A percentile compares a stretch with the other conserved stretches of the same genome.
phyloP scores from a whole-genome alignment of 495 filamentous ascomycete genomes.

The Penicillium desertorum region DNA sequence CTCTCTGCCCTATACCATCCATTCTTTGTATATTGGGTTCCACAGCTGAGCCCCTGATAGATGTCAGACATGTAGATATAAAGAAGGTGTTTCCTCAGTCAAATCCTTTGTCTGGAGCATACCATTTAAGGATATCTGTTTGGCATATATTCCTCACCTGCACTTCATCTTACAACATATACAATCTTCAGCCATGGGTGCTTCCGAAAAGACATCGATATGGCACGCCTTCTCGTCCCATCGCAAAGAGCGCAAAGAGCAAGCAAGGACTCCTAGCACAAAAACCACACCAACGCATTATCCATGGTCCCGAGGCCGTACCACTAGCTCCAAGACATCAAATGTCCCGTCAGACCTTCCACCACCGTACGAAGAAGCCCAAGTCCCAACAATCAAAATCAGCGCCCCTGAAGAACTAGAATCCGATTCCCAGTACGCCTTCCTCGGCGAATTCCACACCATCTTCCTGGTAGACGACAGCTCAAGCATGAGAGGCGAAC shows the following conservation, averaged over 20 bases:
- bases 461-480: constrained; percentile 94
- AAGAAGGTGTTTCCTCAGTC: neutral
- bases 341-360: constrained; percentile 15
- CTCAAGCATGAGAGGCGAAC: constrained; percentile 74
- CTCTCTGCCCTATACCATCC: neutral
- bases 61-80: neutral
- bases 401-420: constrained; percentile 3
- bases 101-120: constrained; percentile 1
- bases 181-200: neutral
- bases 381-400: neutral
- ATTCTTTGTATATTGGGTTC: neutral
- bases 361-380: constrained; percentile 32
- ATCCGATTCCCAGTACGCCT: constrained; percentile 60
- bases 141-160: neutral
- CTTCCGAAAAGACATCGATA: neutral
- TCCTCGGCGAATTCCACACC: constrained; percentile 86
- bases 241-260: constrained; percentile 3
- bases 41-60: neutral
- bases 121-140: neutral
- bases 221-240: constrained; percentile 1
- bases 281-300: neutral
- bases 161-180: neutral
- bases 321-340: neutral
- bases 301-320: constrained; percentile 1
- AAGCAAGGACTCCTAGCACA: neutral